Evolutionary conservation across 208 protist genomes (phyloP).

Genomic region (Trypanosoma congolense): DNA sequence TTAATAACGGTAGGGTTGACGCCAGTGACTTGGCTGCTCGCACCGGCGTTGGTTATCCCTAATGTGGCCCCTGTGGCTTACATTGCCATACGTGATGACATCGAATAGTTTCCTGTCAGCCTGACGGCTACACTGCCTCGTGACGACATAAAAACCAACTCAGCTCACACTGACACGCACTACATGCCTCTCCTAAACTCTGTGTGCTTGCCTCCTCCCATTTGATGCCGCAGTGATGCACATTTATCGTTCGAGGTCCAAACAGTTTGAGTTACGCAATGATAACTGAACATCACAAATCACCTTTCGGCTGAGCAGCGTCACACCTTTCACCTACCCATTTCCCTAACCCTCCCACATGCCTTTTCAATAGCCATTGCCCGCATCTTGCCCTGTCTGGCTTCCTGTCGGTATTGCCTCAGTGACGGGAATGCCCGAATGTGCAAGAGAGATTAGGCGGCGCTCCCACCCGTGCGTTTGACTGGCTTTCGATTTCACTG

Average conservation of each 20-base stretch:
- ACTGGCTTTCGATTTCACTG: too few relatives aligned
- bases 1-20: too few relatives aligned
- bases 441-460: background rate
- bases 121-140: background rate
- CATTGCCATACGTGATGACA: background rate
- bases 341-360: background rate
- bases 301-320: slow-evolving; percentile 6
- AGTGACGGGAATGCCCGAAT: slow-evolving; percentile 1
- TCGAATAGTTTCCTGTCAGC: slow-evolving; percentile 14
- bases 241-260: slow-evolving; percentile 4
- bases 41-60: too few relatives aligned
- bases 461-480: too few relatives aligned
- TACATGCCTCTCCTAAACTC: background rate
- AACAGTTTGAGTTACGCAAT: slow-evolving; percentile 5
- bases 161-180: slow-evolving; percentile 10
- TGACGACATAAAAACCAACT: slow-evolving; percentile 10
- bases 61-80: background rate
- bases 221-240: background rate
- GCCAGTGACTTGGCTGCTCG: too few relatives aligned
- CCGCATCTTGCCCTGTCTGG: slow-evolving; percentile 7
- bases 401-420: background rate
- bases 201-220: background rate
- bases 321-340: background rate
- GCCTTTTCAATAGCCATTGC: background rate
- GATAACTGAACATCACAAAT: slow-evolving; percentile 6